phyloP scores from a whole-genome alignment of 2,329 filamentous ascomycete genomes.

The Ophiosphaerella narmari region DNA sequence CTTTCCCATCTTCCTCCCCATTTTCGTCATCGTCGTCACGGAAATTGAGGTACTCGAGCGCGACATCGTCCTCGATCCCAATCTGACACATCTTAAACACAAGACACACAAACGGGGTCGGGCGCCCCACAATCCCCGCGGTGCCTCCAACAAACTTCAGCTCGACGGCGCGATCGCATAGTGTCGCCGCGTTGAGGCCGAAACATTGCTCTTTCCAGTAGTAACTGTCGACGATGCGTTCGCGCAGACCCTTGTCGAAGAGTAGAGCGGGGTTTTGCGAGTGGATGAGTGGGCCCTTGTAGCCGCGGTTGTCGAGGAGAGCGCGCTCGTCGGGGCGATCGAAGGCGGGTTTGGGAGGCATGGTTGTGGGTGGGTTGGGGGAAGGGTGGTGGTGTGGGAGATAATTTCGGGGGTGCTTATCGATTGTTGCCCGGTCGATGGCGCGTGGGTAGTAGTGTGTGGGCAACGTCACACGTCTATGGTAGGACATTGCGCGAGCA shows the following conservation, averaged over 20 bases:
- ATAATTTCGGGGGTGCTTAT: constrained; percentile 25
- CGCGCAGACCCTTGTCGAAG: constrained; percentile 92
- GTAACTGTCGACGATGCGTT: constrained; percentile 92
- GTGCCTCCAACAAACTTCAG: constrained; percentile 86
- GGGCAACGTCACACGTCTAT: constrained; percentile 24
- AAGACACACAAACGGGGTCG: constrained; percentile 90
- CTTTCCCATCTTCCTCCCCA: constrained; percentile 14
- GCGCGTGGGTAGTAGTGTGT: too few relatives aligned
- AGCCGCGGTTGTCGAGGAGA: constrained; percentile 89
- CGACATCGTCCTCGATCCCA: constrained; percentile 75
- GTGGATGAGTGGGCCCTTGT: constrained; percentile 74
- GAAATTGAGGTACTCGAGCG: constrained; percentile 78
- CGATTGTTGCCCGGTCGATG: constrained; percentile 30
- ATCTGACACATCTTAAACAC: constrained; percentile 94
- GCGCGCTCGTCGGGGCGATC: constrained; percentile 77
- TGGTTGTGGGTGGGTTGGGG: neutral
- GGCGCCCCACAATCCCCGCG: constrained; percentile 80
- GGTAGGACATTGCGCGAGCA: too few relatives aligned
- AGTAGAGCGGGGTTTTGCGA: constrained; percentile 94
- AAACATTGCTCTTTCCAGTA: constrained; percentile 99
- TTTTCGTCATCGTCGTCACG: constrained; percentile 26
- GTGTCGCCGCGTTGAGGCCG: constrained; percentile 78
- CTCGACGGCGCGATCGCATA: constrained; percentile 88
- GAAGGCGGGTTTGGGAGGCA: constrained; percentile 48
- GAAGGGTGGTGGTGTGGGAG: constrained; percentile 37